Base-by-base conservation (phyloP, 768 basidiomycete genomes). In the Scleroderma citrinum region DNA sequence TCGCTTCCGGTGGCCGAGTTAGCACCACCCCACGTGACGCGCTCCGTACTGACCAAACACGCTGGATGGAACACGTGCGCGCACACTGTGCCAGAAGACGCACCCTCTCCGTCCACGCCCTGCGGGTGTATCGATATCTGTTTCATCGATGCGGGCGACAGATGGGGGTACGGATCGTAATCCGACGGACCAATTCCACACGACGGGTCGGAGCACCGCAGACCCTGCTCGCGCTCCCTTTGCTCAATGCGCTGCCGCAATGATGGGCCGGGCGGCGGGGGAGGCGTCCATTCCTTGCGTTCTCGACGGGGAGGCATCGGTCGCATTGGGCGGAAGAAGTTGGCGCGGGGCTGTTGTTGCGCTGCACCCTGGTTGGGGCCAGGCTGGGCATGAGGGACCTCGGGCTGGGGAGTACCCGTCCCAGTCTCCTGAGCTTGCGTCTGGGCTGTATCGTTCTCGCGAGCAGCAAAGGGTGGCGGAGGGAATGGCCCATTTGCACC, bases 121-220 rank as follows among this genome's bases (percentile, higher is more conserved):
- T 58, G 43, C 3, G 58, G 37, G 42, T 55, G 53, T 26, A 71
- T 70, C 11, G 20, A 44, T 8, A 62, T 50, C 42, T 60, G 61
- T 45, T 58, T 61, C 37, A 48, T 54, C 20, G 42, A 42, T 4
- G 48, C 19, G 8, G 58, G 63, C 0, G 60, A 57, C 16, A 63
- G 45, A 44, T 60, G 62, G 6, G 74, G 64, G 38, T 66, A 66
- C 13, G 85, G 85, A 37, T 86, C 83, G 14, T 87, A 85, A 49
- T 87, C 85, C 13, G 78, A 81, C 7, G 85, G 85, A 0, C 86
- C 88, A 24, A 88, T 61, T 2, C 85, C 85, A 63, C 88, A 91
- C 51, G 79, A 81, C 24, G 81, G 66, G 57, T 89, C 87, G 34
- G 70, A 78, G 61, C 88, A 91, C 43, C 88, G 72, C 56, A 87